phyloP scores from a whole-genome alignment of 768 basidiomycete genomes.

The Leccinum variicolor region DNA sequence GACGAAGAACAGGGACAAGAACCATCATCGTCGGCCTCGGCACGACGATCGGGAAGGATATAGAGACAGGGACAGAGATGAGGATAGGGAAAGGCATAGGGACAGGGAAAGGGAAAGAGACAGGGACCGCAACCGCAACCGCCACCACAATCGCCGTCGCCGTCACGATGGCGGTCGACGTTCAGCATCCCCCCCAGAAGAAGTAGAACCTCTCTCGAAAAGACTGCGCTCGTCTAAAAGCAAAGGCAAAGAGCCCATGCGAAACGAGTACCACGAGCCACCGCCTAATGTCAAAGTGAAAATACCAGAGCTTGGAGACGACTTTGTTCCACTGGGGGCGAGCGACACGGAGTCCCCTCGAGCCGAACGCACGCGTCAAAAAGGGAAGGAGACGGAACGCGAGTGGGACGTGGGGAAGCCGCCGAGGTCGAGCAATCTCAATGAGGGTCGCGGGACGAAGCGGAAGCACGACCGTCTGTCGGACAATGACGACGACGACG shows the following conservation, averaged over 20 bases:
- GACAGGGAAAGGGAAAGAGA: neutral
- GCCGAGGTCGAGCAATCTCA: constrained; percentile 19
- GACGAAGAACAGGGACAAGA: constrained; percentile 3
- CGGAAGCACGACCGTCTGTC: constrained; percentile 44
- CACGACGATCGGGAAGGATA: constrained; percentile 6
- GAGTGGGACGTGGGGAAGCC: constrained; percentile 42
- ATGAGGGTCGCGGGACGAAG: constrained; percentile 32
- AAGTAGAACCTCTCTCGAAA: constrained; percentile 9
- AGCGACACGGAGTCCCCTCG: constrained; percentile 16
- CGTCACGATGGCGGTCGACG: constrained; percentile 7
- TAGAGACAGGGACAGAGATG: constrained; percentile 2
- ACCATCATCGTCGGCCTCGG: constrained; percentile 7
- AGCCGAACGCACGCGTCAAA: constrained; percentile 18
- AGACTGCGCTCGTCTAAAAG: constrained; percentile 18
- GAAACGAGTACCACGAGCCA: constrained; percentile 5
- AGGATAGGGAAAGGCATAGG: neutral
- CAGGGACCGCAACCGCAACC: neutral
- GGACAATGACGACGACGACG: constrained; percentile 41
- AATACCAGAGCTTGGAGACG: constrained; percentile 23
- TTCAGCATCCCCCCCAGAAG: constrained; percentile 15
- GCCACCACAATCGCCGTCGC: neutral
- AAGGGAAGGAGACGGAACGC: constrained; percentile 27
- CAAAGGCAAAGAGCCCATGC: constrained; percentile 16
- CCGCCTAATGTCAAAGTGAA: constrained; percentile 10
- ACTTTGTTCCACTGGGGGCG: constrained; percentile 30